Percentiles rank a stretch among this genome's conserved stretches.
phyloP scores from a whole-genome alignment of 768 basidiomycete species.

The Tephrocybe sp. region DNA sequence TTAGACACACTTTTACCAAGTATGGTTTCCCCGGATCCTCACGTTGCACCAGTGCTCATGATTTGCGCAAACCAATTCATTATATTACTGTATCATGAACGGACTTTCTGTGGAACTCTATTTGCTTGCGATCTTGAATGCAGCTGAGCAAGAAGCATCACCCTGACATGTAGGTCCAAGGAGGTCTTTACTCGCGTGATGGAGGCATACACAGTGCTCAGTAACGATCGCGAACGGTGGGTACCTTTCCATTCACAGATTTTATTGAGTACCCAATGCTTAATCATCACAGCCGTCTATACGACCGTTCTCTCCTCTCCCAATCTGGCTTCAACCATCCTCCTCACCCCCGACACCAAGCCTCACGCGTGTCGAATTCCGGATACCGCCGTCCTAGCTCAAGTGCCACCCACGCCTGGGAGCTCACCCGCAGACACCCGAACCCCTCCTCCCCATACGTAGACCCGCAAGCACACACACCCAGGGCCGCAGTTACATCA shows the following conservation, averaged over 20 bases:
- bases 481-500: background rate
- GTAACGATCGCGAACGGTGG: slow-evolving; percentile 43
- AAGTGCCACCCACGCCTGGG: slow-evolving; percentile 41
- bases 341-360: background rate
- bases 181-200: slow-evolving; percentile 38
- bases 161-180: slow-evolving; percentile 43
- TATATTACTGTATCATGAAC: too few species aligned
- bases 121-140: too few species aligned
- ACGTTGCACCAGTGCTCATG: too few species aligned
- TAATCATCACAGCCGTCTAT: slow-evolving; percentile 35
- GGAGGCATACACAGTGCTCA: slow-evolving; percentile 45
- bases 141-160: too few species aligned
- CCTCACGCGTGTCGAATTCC: too few species aligned
- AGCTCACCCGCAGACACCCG: slow-evolving; percentile 22
- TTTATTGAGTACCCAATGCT: too few species aligned
- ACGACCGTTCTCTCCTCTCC: slow-evolving; percentile 39
- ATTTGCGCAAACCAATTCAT: too few species aligned
- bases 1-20: slow-evolving; percentile 45
- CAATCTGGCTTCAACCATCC: slow-evolving; percentile 18
- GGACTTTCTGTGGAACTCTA: too few species aligned
- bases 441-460: slow-evolving; percentile 17
- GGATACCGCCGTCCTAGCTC: slow-evolving; percentile 23
- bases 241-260: slow-evolving; percentile 16
- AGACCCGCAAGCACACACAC: slow-evolving; percentile 4
- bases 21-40: too few species aligned